Evolutionary conservation across 2,329 filamentous ascomycete genomes (phyloP), one percentile per base, ranked within the genome.

Genomic region (Xylaria sp.): DNA sequence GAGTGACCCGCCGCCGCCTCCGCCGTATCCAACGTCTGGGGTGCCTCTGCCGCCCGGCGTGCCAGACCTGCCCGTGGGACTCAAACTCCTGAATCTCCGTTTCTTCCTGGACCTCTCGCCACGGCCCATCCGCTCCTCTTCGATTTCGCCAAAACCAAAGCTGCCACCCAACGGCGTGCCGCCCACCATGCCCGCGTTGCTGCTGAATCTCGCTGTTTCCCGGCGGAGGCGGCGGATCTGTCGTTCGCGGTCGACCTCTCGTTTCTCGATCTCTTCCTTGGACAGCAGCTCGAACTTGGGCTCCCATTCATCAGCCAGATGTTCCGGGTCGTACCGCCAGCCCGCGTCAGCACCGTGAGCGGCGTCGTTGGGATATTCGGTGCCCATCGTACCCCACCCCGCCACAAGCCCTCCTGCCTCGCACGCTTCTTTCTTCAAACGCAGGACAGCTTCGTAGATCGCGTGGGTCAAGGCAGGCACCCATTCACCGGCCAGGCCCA

Each of bases 221-320:
- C 94, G 83, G 51, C 94, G 84, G 59, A 97, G 76, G 54, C 94
- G 83, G 54, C 94, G 83, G 38, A 97, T 89, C 72, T 97, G 91
- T 50, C 94, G 82, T 73, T 99, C 94, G 39, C 94, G 84, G 69
- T 99, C 94, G 47, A 91, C 91, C 72, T 99, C 94, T 22, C 94
- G 85, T 76, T 96, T 96, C 74, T 99, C 94, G 49, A 99, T 97
- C 69, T 99, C 94, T 65, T 99, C 94, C 65, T 96, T 96, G 38
- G 88, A 92, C 2, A 99, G 76, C 0, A 82, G 79, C 70, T 93
- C 90, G 7, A 94, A 80, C 75, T 90, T 91, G 6, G 90, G 89
- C 68, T 92, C 89, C 90, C 90, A 94, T 57, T 90, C 87, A 60
- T 90, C 88, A 7, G 84, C 92, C 2, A 97, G 80, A 54, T 91